Base-by-base conservation (phyloP, 805 yeast species). In the Kodamaea jinghongensis region DNA sequence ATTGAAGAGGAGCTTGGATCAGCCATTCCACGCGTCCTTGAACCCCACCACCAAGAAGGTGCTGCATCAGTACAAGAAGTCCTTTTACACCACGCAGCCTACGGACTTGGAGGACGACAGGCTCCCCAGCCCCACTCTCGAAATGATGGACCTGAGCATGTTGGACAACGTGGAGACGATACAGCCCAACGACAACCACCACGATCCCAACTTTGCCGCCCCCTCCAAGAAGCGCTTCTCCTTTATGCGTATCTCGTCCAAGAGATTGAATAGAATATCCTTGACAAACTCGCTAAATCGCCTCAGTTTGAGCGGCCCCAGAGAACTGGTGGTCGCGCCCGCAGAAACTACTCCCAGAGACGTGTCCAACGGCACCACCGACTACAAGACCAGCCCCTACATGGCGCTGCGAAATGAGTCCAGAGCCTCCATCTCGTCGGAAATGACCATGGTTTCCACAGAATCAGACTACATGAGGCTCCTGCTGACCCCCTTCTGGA, bases 401-500 rank as follows among this genome's bases (percentile, higher is more conserved):
- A 5, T 27, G 5, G 29, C 12, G 9, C 14, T n/a, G 14, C 14
- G 29, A 27, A 27, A n/a, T 11, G 29, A 27, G 29, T 37, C 40
- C 14, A 37, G 40, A 12, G 28, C 35, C 12, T 30, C 35, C 11
- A 32, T 37, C 17, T 23, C 31, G 27, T 37, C 40, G 9, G 40
- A 37, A 30, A 28, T 38, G 29, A 32, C 42, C 11, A 25, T 39
- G 31, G 30, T 38, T 33, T 40, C 39, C 16, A 38, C 38, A 2
- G 47, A 46, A 25, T 33, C 43, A 7, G 45, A 36, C 17, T 31
- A 31, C 13, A 28, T 31, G 9, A 25, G 34, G 28, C n/a, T 26
- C 25, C 31, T 25, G 10, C 33, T 36, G 10, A 41, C 60, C 15
- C 70, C 68, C 12, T 75, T 69, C 47, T 80, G 83, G 81, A 81